Percentiles rank a stretch among this genome's conserved stretches.
These are phyloP conservation scores for Trichosporon asahii DNA, from an alignment of 1,284 basidiomycete species.

Conservation along the genomic window DNA sequence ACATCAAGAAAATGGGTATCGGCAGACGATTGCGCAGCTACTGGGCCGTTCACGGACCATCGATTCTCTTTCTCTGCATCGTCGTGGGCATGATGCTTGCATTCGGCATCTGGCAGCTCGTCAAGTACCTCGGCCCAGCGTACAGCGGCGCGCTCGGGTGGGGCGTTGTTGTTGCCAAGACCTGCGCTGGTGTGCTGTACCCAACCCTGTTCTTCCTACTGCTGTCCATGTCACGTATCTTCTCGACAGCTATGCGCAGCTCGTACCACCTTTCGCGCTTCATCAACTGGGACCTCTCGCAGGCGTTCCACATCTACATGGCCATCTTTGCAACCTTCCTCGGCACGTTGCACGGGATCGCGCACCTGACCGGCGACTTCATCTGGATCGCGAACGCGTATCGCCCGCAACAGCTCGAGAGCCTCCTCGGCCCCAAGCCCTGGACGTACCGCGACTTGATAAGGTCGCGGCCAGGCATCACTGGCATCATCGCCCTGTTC, in stretches of 20 bases:
- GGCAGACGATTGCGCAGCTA: conserved; percentile 25
- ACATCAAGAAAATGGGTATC: conserved; percentile 21
- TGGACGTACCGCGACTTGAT: conserved; percentile 25
- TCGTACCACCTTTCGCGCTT: conserved; percentile 29
- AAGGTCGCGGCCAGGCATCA: conserved; percentile 26
- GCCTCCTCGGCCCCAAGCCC: conserved; percentile 21
- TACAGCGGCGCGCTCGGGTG: conserved; percentile 34
- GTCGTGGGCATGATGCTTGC: conserved; percentile 29
- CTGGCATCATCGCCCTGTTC: conserved; percentile 28
- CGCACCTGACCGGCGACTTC: conserved; percentile 32
- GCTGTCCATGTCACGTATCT: conserved; percentile 32
- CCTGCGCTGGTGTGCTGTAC: conserved; percentile 33
- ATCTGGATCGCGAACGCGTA: conserved; percentile 26
- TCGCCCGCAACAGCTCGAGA: conserved; percentile 23
- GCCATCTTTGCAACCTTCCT: conserved; percentile 27
- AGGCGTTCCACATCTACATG: conserved; percentile 34
- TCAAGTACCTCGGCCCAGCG: conserved; percentile 30
- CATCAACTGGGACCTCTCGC: conserved; percentile 37
- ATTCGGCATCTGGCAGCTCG: conserved; percentile 32
- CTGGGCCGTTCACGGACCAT: conserved; percentile 33
- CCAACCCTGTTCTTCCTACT: conserved; percentile 35
- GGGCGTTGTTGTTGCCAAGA: conserved; percentile 38
- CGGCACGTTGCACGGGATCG: conserved; percentile 34
- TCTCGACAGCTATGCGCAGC: conserved; percentile 31
- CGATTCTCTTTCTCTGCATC: conserved; percentile 28